Evolutionary conservation across 2,329 filamentous ascomycete genomes (phyloP), one percentile per base, ranked within the genome.

Genomic region (Exophiala lecanii-corni): DNA sequence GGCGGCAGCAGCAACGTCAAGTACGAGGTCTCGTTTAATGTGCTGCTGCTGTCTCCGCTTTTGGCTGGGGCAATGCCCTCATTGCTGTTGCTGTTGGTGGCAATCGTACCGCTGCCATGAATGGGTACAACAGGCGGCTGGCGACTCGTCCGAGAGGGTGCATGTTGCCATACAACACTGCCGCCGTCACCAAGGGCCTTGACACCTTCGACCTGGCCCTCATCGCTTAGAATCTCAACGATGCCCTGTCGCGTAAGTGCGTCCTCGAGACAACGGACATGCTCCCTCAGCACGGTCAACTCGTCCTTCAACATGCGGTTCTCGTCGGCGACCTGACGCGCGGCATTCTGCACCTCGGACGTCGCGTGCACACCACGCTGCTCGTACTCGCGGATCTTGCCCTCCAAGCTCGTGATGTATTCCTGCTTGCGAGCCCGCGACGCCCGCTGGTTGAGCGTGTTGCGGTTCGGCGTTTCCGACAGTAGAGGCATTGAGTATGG

Each of bases 401-500:
- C 67, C 62, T 89, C 83, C 19, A 88, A 73, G 42, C 84, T 81
- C 49, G 79, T 71, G 28, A 87, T 66, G 58, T 89, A 87, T 57
- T 86, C 82, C 67, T 84, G 86, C 51, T 81, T 75, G 25, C 84
- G 75, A 34, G 82, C 82, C 40, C 85, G 79, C n/a, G 81, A 86
- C 49, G 84, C 79, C 43, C 84, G 74, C 60, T 89, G 85, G 57
- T 89, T 89, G 56, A 89, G 82, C 51, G 84, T 76, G 53, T 88
- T 82, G 45, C 84, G 80, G 13, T 35, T 35, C 9, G 18, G 33
- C 9, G 7, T 35, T 18, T 35, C 33, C 6, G 23, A 26, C 23
- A 26, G 12, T 6, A 26, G 23, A 26, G 23, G 23, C 23, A 26
- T 26, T 26, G 12, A 12, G 23, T n/a, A n/a, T n/a, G n/a, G n/a